A percentile compares a stretch with the other conserved stretches of the same genome.
These are phyloP conservation scores for Thelonectria olida DNA, from an alignment of 2,329 filamentous ascomycete species.

Conservation along the genomic window DNA sequence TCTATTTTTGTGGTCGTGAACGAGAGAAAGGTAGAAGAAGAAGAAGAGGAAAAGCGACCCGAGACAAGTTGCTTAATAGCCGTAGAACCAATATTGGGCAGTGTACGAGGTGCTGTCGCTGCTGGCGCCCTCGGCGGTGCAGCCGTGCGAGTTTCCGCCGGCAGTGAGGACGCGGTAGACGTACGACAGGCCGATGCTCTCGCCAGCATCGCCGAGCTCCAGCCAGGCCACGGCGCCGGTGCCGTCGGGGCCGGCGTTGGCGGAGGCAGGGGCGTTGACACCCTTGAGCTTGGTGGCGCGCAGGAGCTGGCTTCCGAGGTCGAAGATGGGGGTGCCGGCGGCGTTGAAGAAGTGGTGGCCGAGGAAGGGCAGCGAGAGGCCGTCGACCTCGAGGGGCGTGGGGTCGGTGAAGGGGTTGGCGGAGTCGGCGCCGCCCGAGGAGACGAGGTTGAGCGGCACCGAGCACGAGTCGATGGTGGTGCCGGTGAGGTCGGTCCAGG, in stretches of 20 bases:
- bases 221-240: conserved; percentile 67
- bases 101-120: conserved; percentile 63
- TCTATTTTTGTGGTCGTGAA: conserved; percentile 34
- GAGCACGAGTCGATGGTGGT: conserved; percentile 51
- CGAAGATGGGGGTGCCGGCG: conserved; percentile 65
- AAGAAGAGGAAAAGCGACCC: neutral
- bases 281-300: conserved; percentile 58
- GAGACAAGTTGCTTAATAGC: conserved; percentile 40
- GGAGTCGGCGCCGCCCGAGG: conserved; percentile 52
- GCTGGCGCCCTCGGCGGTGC: conserved; percentile 45
- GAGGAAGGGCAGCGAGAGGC: conserved; percentile 54
- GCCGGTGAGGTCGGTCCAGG: conserved; percentile 53
- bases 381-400: conserved; percentile 49
- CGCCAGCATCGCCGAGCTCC: conserved; percentile 53
- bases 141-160: conserved; percentile 58
- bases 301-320: conserved; percentile 55
- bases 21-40: conserved; percentile 15
- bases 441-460: conserved; percentile 59
- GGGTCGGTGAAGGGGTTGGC: conserved; percentile 55
- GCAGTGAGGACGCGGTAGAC: conserved; percentile 67
- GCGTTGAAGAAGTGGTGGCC: conserved; percentile 75
- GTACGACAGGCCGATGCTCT: conserved; percentile 47
- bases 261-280: conserved; percentile 60
- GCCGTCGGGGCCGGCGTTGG: conserved; percentile 55
- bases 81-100: conserved; percentile 68